These are phyloP conservation scores for Globisporangium radiosum DNA, from an alignment of 352 stramenopile species.

Conservation along the genomic window DNA sequence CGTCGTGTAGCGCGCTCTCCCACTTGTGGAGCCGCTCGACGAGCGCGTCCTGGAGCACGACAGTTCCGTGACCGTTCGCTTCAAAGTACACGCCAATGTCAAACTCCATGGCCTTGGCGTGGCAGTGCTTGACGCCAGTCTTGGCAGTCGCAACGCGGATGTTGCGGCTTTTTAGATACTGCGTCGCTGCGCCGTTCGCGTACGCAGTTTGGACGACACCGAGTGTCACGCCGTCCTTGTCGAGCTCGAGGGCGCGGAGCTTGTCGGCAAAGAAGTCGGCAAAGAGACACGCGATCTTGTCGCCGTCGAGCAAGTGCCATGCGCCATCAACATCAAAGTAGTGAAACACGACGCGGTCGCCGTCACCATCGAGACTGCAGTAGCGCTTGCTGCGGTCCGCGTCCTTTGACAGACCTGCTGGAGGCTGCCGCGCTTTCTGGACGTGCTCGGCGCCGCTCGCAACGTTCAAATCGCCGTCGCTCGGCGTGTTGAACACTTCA, in stretches of 20 bases:
- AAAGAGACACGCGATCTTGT: constrained; percentile 97
- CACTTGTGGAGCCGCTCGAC: constrained; percentile 80
- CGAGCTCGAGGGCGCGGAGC: constrained; percentile 64
- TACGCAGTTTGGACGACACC: constrained; percentile 99
- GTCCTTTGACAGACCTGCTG: constrained; percentile 57
- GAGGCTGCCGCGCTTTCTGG: constrained; percentile 90
- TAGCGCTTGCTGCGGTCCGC: constrained; percentile 71
- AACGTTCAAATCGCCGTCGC: constrained; percentile 92
- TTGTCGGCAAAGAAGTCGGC: constrained; percentile 92
- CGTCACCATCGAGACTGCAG: constrained; percentile 96
- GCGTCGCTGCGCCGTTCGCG: constrained; percentile 94
- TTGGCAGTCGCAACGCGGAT: constrained; percentile 89
- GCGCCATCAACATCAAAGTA: constrained; percentile 73
- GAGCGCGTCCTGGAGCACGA: constrained; percentile 92
- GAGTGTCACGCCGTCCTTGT: constrained; percentile 82
- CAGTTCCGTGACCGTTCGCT: constrained; percentile 98
- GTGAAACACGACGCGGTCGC: constrained; percentile 98
- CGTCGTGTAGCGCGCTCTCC: constrained; percentile 65
- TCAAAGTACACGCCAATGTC: constrained; percentile 99
- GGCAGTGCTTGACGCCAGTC: constrained; percentile 98
- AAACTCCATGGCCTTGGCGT: constrained; percentile 92
- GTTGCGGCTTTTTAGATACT: constrained; percentile 75
- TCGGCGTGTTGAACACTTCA: constrained; percentile 75
- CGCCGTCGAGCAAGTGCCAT: constrained; percentile 93
- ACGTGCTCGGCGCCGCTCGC: constrained; percentile 96